Evolutionary conservation across 2,329 filamentous ascomycete genomes (phyloP).

Genomic region (Aspergillus piperis): DNA sequence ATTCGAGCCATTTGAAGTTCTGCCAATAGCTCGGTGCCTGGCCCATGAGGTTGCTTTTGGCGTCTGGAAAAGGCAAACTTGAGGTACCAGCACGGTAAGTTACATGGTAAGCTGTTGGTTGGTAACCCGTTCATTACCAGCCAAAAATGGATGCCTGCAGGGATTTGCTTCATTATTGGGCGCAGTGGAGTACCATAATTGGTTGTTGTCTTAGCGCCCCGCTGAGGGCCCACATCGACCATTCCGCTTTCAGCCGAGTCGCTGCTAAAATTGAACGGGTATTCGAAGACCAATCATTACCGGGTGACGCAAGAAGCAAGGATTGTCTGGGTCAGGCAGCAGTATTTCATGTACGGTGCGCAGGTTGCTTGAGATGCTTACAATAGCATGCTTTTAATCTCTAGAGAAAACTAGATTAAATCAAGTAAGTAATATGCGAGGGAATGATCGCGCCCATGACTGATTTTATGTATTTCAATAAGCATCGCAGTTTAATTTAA

Average conservation of each 20-base stretch:
- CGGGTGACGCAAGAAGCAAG: conserved; percentile 8
- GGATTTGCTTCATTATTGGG: conserved; percentile 2
- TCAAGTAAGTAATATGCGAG: not conserved
- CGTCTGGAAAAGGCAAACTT: not conserved
- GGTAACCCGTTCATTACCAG: not conserved
- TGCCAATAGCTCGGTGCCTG: not conserved
- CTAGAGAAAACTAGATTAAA: no score
- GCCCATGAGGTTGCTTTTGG: not conserved
- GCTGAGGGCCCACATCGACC: not conserved
- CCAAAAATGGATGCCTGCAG: conserved; percentile 1
- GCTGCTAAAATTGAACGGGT: not conserved
- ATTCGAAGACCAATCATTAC: not conserved
- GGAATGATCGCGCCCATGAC: no score
- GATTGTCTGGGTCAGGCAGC: conserved; percentile 3
- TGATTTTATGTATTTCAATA: no score
- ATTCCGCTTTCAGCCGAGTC: not conserved
- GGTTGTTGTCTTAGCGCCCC: not conserved
- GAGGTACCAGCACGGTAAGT: not conserved
- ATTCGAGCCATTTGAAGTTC: not conserved
- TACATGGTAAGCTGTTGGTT: not conserved
- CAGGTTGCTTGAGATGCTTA: not conserved
- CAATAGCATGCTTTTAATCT: not conserved
- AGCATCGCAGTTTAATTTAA: no score
- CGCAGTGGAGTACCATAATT: not conserved
- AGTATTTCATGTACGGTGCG: conserved; percentile 5